These are phyloP conservation scores for Geosmithia flava DNA, from an alignment of 2,329 filamentous ascomycete species.

Conservation along the genomic window DNA sequence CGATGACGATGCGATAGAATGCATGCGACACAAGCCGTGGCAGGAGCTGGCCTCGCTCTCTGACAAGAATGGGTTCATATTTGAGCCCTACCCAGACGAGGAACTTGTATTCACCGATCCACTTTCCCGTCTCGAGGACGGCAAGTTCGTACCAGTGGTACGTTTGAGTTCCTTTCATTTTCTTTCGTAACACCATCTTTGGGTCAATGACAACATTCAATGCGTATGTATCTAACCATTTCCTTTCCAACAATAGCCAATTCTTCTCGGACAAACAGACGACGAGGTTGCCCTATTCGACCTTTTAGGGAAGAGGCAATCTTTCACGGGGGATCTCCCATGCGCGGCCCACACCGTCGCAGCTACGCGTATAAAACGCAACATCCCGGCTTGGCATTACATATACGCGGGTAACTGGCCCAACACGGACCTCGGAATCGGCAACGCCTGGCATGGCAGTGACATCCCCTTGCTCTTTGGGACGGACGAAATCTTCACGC, in stretches of 20 bases:
- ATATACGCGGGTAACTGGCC: background rate
- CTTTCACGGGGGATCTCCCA: background rate
- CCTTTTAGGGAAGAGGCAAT: background rate
- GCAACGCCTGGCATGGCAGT: background rate
- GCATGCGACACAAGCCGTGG: background rate
- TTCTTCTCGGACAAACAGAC: background rate
- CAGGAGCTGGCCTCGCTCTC: background rate
- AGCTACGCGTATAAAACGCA: background rate
- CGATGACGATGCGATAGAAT: background rate
- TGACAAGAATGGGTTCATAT: background rate
- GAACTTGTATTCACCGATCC: background rate
- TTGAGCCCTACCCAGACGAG: background rate
- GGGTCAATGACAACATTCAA: too few relatives aligned
- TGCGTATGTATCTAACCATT: background rate
- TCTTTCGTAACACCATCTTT: background rate
- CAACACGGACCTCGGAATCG: background rate
- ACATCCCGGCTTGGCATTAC: background rate
- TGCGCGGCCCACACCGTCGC: background rate
- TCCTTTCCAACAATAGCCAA: background rate
- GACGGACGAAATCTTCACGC: background rate
- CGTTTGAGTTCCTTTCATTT: too few relatives aligned
- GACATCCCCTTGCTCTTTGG: background rate
- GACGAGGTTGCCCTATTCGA: background rate
- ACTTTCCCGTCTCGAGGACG: background rate
- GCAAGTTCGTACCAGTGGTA: background rate